Evolutionary conservation across 129 eudicot genomes (phyloP), one percentile per base, ranked within the genome.

Genomic region (Pulicaria dysenterica): DNA sequence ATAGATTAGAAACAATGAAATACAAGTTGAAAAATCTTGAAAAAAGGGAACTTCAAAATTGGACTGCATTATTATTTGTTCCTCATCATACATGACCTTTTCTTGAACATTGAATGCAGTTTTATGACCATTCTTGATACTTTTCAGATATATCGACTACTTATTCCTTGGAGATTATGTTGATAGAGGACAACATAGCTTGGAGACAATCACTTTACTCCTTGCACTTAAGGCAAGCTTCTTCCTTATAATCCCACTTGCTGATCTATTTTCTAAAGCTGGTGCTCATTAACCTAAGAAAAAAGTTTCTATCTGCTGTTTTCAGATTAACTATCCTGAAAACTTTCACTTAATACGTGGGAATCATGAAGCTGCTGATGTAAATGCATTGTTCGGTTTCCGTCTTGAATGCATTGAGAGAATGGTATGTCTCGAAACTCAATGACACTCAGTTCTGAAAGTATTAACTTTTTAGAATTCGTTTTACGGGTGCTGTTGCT

Each of bases 181-280:
- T 83, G 99, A 94, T 83, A 88, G 99, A 84, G 99, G 99, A 77
- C 99, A 94, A 55, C 97, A 94, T 87, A 94, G 99, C 88, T 86
- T 94, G 86, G 99, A 94, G 80, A 94, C 97, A 5, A 94, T 90
- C 78, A 88, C 89, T 70, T 82, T 94, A 75, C 97, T 94, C 37
- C 97, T 94, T 55, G 97, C 99, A 36, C 82, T 94, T 3, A 94
- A 94, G 97, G 99, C 81, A 83, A 83, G 75, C 81, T 74, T 84
- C 60, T 68, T 55, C 69, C 40, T 72, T 63, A 24, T 46, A 50
- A 34, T 69, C 50, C 59, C 56, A 45, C 34, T 76, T 58, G 44
- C 17, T 31, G 44, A 44, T 51, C 41, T 17, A 46, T 72, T 42
- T 49, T 24, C 31, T 16, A 34, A 42, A 37, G 9, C 38, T 8